phyloP scores from a whole-genome alignment of 805 yeast species.

The Candida pini region DNA sequence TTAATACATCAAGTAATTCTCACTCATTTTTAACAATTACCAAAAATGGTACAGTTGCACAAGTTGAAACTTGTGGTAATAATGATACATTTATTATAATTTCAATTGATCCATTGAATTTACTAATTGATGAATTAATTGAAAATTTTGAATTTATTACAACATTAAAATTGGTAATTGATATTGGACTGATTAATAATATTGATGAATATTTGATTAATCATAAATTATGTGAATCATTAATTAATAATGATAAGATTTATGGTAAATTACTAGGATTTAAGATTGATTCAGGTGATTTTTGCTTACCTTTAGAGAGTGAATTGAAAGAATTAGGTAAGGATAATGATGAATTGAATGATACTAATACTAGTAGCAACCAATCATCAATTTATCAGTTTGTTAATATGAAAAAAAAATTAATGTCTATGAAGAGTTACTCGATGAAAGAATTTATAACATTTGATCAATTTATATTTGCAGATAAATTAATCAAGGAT shows the following conservation, averaged over 20 bases:
- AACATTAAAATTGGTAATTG: conserved; percentile 24
- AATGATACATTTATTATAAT: conserved; percentile 42
- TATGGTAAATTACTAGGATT: conserved; percentile 30
- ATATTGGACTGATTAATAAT: conserved; percentile 15
- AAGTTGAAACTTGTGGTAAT: conserved; percentile 46
- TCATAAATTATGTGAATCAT: conserved; percentile 1
- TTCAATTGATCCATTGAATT: conserved; percentile 16
- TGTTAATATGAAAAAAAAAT: conserved; percentile 19
- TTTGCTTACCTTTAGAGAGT: conserved; percentile 28
- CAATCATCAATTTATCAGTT: conserved; percentile 15
- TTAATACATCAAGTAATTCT: conserved; percentile 36
- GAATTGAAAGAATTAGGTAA: too few species aligned
- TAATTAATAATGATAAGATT: conserved; percentile 14
- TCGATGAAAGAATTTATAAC: neutral
- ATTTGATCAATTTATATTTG: conserved; percentile 12
- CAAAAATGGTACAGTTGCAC: conserved; percentile 43
- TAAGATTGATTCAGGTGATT: conserved; percentile 36
- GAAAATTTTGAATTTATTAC: conserved; percentile 1
- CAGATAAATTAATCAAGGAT: conserved; percentile 11
- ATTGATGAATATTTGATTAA: conserved; percentile 5
- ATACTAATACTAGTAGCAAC: conserved; percentile 7
- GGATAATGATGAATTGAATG: conserved; percentile 10
- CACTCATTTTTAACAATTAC: conserved; percentile 46
- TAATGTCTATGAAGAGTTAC: conserved; percentile 15
- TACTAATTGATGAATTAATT: conserved; percentile 1